Evolutionary conservation across 148 eudicot genomes (phyloP).

Genomic region (Suaeda aralocaspica): DNA sequence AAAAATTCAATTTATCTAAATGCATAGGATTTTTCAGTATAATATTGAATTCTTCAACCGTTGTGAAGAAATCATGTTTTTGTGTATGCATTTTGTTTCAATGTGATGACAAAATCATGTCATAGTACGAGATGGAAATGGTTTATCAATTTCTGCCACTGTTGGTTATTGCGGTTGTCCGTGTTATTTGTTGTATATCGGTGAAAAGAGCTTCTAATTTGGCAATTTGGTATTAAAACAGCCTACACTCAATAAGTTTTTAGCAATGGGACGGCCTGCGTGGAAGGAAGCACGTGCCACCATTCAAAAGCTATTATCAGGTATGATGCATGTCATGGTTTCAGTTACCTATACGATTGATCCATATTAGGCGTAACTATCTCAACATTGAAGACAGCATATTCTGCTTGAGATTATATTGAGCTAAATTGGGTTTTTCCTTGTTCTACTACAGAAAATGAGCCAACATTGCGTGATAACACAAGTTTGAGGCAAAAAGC

Average conservation of each 20-base stretch:
- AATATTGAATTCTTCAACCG: neutral
- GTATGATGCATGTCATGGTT: conserved; percentile 30
- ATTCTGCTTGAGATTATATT: neutral
- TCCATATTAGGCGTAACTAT: neutral
- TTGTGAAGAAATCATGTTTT: neutral
- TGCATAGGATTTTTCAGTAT: neutral
- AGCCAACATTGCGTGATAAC: conserved; percentile 75
- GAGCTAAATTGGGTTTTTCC: conserved; percentile 3
- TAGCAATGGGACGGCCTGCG: conserved; percentile 79
- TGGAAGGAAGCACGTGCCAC: conserved; percentile 97
- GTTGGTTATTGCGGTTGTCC: neutral
- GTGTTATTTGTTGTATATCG: neutral
- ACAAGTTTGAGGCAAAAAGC: conserved; percentile 58
- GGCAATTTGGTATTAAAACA: conserved; percentile 26
- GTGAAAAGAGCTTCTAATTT: conserved; percentile 1
- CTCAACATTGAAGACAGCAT: neutral
- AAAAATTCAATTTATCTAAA: neutral
- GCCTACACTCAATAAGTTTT: conserved; percentile 81
- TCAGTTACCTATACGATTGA: neutral
- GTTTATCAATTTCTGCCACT: neutral
- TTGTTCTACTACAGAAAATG: conserved; percentile 44
- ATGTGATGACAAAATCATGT: neutral
- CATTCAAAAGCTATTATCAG: conserved; percentile 76
- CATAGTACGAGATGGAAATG: neutral
- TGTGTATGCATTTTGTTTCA: neutral